Base-by-base conservation (phyloP, 2,329 filamentous ascomycete genomes). In the Aureobasidium pullulans region DNA sequence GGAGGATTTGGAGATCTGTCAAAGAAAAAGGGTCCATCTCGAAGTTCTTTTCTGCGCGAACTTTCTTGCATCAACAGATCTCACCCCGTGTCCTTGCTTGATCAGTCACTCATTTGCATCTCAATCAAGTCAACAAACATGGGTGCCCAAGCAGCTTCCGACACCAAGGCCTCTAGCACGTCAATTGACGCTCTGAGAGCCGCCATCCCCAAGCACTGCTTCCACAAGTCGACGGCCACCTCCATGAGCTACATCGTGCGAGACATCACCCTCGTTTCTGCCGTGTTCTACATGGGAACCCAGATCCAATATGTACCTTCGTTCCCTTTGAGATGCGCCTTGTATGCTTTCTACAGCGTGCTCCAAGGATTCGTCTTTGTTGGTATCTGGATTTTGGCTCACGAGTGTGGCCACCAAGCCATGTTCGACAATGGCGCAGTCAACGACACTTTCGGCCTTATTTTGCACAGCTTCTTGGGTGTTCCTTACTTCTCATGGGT, bases 141-240 rank as follows among this genome's bases (percentile, higher is more conserved):
- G 52, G 52, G 52, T 56, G 52, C 31, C 23, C 40, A 44, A 46
- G 39, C 29, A 28, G 31, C 34, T 23, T 7, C 50, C 31, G 40
- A 56, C 9, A n/a, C 31, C 36, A 56, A 56, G 40, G n/a, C 52
- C 7, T 13, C 11, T 40, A 46, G 39, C 52, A 56, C 52, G 19
- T 54, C 50, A 43, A 46, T 56, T 31, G 52, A 56, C 40, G 31
- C 52, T 29, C 32, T 56, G 40, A 56, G 40, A 31, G 52, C 52
- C 77, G 93, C 93, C 72, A 97, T 99, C 67, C 94, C 94, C 65
- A 90, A 93, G 77, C 94, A 96, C 81, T 99, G 94, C 83, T 97
- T 88, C 75, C 82, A 96, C 79, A 88, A 94, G 63, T 96, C 90
- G 44, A 88, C 84, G 61, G 72, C 84, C 64, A 84, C 78, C 65